Evolutionary conservation across 2,329 filamentous ascomycete genomes (phyloP), one percentile per base, ranked within the genome.

Genomic region (Pezicula radicicola): DNA sequence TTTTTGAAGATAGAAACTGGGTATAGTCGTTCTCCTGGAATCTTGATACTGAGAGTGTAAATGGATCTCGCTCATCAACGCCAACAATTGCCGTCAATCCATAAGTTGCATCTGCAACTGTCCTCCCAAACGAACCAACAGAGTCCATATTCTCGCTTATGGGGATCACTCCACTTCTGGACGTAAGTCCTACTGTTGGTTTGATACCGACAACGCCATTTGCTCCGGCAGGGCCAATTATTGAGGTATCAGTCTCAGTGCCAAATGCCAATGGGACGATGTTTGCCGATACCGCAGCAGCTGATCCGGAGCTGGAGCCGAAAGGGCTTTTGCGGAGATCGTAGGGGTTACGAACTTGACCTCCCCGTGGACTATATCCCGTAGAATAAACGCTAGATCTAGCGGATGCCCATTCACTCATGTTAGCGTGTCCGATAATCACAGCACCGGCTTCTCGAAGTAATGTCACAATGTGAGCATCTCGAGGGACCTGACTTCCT

Each of bases 201-300:
- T 85, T 86, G 64, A 89, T 83, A 2, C 83, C 85, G 0, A 87
- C 84, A 1, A 88, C 64, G 51, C 85, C 85, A 69, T 81, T 87
- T 5, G 55, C 47, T 41, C 67, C 60, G 0, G 72, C 63, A 0
- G 87, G 86, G 5, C 21, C 21, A 21, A 21, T 21, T 5, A 21
- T 21, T 21, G 21, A 21, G 21, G 21, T 21, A 21, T 21, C 21
- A 21, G 21, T 21, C 21, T 21, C 21, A 21, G 21, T 21, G 5
- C 21, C 21, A 21, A 21, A 21, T 21, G 21, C 21, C 5, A 21
- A 5, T 21, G 21, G 21, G 3, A 21, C 21, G 21, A 21, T 21
- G 21, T 21, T 21, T 21, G 21, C 21, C 21, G 21, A 21, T 21
- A 21, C 21, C 5, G 21, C 21, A 3, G 21, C 83, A 18, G 72